Base-by-base conservation (phyloP, 495 filamentous ascomycete genomes). In the Schizothecium vesticola region DNA sequence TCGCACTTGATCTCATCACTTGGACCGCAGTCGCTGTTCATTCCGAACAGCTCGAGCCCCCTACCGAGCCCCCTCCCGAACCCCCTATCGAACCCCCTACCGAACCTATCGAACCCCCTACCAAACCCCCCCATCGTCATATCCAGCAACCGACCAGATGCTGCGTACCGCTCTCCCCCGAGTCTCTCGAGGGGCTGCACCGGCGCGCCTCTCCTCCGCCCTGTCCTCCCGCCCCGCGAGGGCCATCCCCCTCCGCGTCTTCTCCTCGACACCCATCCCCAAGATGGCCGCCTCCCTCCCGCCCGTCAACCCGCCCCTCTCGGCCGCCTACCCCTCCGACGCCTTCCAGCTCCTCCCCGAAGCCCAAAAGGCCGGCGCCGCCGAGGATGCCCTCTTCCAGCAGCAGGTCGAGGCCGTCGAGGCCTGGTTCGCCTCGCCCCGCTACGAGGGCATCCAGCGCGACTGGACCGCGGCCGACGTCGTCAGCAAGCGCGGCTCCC, bases 401-500 rank as follows among this genome's bases (percentile, higher is more conserved):
- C 84, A 89, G 67, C 91, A 97, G 79, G 84, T 98, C 29, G 83
- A 88, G 69, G 89, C 91, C 72, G 91, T 99, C 19, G 85, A 93
- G 72, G 84, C 87, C 57, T 97, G 95, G 95, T 98, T 93, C 93
- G 83, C 83, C 29, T 86, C 87, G 43, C 88, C 91, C 2, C 88
- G 95, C 43, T 99, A 87, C 76, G 86, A 90, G 64, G 94, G 92
- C 22, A 97, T 98, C 81, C 93, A 89, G 82, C 86, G 95, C 24
- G 92, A 95, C 29, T 98, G 97, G 78, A 90, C 89, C 2, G 91
- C 95, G 7, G 91, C 86, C 69, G 94, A 97, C 80, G 89, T 99
- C 31, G 95, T 96, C 64, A 92, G 87, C 80, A 97, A 97, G 82
- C 86, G 95, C 66, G 95, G 95, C 3, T 88, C 91, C 10, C 82